phyloP scores from a whole-genome alignment of 202 grass and related monocot genomes.

The Zoysia matrella region DNA sequence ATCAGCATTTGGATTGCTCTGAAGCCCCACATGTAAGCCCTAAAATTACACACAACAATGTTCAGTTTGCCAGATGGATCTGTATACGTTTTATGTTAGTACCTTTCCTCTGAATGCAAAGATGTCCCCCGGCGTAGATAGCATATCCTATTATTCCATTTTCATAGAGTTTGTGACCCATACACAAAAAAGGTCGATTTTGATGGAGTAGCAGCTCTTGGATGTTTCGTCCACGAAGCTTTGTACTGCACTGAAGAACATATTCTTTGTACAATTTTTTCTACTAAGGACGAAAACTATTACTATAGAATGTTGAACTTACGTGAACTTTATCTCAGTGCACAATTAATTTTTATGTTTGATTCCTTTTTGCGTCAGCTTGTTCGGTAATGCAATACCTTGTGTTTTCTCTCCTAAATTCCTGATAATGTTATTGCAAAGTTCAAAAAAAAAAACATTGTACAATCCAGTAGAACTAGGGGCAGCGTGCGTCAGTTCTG shows the following conservation, averaged over 20 bases:
- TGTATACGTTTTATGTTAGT: constrained; percentile 27
- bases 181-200: constrained; percentile 44
- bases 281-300: background rate
- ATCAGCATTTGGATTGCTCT: constrained; percentile 80
- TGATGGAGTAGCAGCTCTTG: constrained; percentile 29
- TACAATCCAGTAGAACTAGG: background rate
- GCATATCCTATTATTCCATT: constrained; percentile 13
- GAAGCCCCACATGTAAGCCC: constrained; percentile 21
- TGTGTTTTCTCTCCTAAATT: background rate
- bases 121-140: constrained; percentile 17
- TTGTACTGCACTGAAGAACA: constrained; percentile 3
- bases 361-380: background rate
- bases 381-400: background rate
- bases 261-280: background rate
- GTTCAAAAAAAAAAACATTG: background rate
- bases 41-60: constrained; percentile 38
- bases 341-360: background rate
- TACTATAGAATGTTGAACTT: background rate
- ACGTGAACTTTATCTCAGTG: background rate
- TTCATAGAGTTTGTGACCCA: background rate
- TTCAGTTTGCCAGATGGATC: constrained; percentile 39
- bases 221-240: constrained; percentile 18
- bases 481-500: background rate
- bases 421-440: background rate
- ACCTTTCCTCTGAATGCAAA: background rate